phyloP scores from a whole-genome alignment of 1,284 basidiomycete genomes.

The Ganoderma meredithae region DNA sequence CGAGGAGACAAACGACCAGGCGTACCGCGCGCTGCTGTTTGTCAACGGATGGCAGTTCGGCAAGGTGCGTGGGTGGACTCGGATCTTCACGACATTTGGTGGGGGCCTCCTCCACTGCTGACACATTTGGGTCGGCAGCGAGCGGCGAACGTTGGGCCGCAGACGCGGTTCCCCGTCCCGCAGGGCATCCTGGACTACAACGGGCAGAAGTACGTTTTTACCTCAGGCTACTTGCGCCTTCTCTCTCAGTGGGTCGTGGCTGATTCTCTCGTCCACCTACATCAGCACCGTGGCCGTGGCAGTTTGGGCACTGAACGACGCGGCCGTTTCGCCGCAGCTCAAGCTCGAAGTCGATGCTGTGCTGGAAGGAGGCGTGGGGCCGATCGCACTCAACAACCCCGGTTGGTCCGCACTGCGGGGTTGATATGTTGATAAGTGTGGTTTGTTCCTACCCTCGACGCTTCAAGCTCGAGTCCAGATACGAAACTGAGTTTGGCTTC shows the following conservation, averaged over 20 bases:
- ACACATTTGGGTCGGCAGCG: conserved; percentile 36
- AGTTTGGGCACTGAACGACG: conserved; percentile 68
- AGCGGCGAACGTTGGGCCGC: conserved; percentile 56
- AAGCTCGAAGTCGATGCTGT: conserved; percentile 62
- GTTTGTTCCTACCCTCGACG: no score
- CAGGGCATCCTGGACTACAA: conserved; percentile 77
- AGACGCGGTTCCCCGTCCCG: conserved; percentile 80
- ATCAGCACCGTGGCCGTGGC: conserved; percentile 77
- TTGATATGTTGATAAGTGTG: not conserved
- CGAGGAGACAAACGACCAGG: conserved; percentile 53
- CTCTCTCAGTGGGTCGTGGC: no score
- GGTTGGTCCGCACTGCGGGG: conserved; percentile 47
- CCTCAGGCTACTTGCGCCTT: no score
- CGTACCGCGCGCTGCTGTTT: conserved; percentile 78
- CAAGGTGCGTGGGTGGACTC: conserved; percentile 70
- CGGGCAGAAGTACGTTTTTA: conserved; percentile 74
- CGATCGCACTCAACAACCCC: conserved; percentile 65
- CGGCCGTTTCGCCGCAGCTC: conserved; percentile 58
- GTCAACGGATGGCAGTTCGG: conserved; percentile 92
- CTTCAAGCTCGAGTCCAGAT: no score
- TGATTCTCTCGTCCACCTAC: no score
- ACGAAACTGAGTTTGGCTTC: no score
- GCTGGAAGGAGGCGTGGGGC: conserved; percentile 71
- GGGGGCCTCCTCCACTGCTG: fast-evolving
- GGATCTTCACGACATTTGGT: no score